A percentile compares a stretch with the other conserved stretches of the same genome.
Conservation (phyloP, 305 asterid genomes). For the Solanum hybrid region DNA sequence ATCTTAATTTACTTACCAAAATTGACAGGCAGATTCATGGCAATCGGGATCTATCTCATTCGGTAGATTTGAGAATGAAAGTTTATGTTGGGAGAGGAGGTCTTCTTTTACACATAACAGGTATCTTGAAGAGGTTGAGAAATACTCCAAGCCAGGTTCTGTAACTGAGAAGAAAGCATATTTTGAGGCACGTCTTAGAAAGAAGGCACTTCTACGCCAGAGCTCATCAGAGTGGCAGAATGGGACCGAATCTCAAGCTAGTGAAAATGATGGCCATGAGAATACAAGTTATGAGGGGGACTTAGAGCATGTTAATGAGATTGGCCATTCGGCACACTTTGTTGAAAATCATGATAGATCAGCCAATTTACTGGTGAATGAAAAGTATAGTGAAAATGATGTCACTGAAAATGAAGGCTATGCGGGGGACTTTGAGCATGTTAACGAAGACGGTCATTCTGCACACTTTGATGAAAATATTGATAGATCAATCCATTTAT, state of each 20-base stretch:
- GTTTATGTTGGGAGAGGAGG: slow-evolving; percentile 81
- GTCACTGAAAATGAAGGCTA: background rate
- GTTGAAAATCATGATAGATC: slow-evolving; percentile 17
- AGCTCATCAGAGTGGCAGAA: slow-evolving; percentile 29
- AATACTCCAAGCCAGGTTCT: slow-evolving; percentile 76
- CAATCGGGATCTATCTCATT: slow-evolving; percentile 79
- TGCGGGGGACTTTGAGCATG: background rate
- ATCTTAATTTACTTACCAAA: slow-evolving; percentile 7
- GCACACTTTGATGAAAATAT: background rate
- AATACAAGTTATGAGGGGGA: slow-evolving; percentile 21
- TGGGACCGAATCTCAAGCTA: slow-evolving; percentile 21
- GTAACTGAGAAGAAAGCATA: slow-evolving; percentile 77
- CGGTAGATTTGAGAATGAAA: slow-evolving; percentile 70
- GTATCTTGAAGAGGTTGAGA: slow-evolving; percentile 83
- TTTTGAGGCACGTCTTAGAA: slow-evolving; percentile 73
- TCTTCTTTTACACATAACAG: slow-evolving; percentile 75
- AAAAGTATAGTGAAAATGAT: slow-evolving; percentile 6
- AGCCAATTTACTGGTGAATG: background rate
- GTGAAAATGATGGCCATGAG: slow-evolving; percentile 29
- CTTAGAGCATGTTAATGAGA: slow-evolving; percentile 11
- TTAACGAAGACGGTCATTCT: background rate
- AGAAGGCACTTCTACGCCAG: slow-evolving; percentile 36
- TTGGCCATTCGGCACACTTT: slow-evolving; percentile 12
- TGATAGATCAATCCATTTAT: background rate
- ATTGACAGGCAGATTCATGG: slow-evolving; percentile 49